phyloP scores from a whole-genome alignment of 23 red algal species.

The Pyropia yezoensis region DNA sequence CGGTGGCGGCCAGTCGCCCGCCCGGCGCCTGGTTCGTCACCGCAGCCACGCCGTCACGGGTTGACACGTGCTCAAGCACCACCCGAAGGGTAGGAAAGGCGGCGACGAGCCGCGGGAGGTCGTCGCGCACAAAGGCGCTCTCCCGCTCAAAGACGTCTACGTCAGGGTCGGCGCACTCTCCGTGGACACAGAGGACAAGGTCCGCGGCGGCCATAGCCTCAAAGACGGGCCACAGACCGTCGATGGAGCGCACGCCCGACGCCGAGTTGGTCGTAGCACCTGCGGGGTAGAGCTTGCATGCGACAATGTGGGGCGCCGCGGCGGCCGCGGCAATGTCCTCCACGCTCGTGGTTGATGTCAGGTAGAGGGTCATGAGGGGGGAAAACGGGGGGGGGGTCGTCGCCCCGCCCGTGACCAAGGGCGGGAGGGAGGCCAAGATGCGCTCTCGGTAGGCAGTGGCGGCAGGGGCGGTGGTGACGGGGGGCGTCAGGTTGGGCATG shows the following conservation, averaged over 20 bases:
- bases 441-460: conserved; percentile 56
- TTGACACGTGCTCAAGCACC: conserved; percentile 93
- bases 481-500: conserved; percentile 90
- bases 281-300: conserved; percentile 91
- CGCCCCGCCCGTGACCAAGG: neutral
- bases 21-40: conserved; percentile 19
- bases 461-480: conserved; percentile 46
- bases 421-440: conserved; percentile 39
- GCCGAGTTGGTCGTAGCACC: conserved; percentile 92
- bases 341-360: conserved; percentile 68
- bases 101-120: conserved; percentile 30
- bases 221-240: conserved; percentile 34
- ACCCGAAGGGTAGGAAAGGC: conserved; percentile 62
- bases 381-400: conserved; percentile 6
- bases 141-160: conserved; percentile 88
- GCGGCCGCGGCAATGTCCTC: conserved; percentile 50
- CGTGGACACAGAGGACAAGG: conserved; percentile 89
- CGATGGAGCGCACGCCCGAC: conserved; percentile 63
- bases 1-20: conserved; percentile 53
- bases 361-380: conserved; percentile 80
- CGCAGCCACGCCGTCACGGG: conserved; percentile 49
- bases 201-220: conserved; percentile 55
- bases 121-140: conserved; percentile 33
- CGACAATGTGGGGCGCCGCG: conserved; percentile 46
- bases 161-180: conserved; percentile 48